These are phyloP conservation scores for Candida vaughaniae DNA, from an alignment of 805 yeast species.

Conservation along the genomic window DNA sequence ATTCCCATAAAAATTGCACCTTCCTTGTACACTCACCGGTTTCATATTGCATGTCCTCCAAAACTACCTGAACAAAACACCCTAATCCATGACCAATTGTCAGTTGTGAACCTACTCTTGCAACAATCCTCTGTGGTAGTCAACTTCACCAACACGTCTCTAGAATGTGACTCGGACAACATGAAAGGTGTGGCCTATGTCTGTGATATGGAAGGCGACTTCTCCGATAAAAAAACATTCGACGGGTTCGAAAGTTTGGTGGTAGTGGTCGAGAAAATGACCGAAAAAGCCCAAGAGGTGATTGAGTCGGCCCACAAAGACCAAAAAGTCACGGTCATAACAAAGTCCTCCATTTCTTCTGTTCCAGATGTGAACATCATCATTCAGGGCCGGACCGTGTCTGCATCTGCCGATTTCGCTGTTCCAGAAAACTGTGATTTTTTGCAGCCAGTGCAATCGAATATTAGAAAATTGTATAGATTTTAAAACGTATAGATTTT, in stretches of 20 bases:
- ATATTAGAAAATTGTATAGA: too few relatives aligned
- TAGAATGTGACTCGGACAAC: background rate
- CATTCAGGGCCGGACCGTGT: too few relatives aligned
- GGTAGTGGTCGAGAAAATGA: background rate
- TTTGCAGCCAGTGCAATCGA: too few relatives aligned
- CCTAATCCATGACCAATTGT: background rate
- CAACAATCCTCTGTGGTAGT: constrained; percentile 1
- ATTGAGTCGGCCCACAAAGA: background rate
- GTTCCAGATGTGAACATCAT: background rate
- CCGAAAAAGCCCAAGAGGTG: background rate
- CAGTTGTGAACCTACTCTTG: background rate
- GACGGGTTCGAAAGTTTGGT: background rate
- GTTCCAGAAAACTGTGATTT: too few relatives aligned
- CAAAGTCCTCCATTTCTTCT: background rate
- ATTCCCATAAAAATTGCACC: constrained; percentile 1
- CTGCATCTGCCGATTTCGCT: too few relatives aligned
- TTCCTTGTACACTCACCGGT: background rate
- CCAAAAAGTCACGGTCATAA: background rate
- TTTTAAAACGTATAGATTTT: too few relatives aligned
- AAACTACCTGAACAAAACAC: background rate
- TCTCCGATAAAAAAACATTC: background rate
- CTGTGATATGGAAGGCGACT: background rate
- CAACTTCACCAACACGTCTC: constrained; percentile 1
- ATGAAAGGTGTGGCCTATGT: background rate
- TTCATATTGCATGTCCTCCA: background rate